Conservation (phyloP, 768 basidiomycete species). For the Mycena rebaudengoi region DNA sequence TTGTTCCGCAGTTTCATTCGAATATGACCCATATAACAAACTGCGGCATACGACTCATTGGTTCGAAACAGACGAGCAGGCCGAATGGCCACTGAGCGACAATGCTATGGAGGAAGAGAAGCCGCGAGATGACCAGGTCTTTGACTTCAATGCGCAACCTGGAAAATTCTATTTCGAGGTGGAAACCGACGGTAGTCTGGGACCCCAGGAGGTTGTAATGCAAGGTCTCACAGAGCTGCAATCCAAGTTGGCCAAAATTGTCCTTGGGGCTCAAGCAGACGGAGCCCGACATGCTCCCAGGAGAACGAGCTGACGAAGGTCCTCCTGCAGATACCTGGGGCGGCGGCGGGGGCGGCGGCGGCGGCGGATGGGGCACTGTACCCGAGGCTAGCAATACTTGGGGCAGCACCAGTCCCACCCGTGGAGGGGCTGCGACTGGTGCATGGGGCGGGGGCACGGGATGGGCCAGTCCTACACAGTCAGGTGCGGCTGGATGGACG, state of each 20-base stretch:
- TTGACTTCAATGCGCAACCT: slow-evolving; percentile 90
- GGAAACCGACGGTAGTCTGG: slow-evolving; percentile 91
- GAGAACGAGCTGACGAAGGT: slow-evolving; percentile 22
- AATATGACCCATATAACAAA: slow-evolving; percentile 98
- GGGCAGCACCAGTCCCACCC: slow-evolving; percentile 21
- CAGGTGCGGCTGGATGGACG: slow-evolving; percentile 65
- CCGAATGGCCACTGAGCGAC: slow-evolving; percentile 91
- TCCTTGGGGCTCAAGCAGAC: slow-evolving; percentile 76
- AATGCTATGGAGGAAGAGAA: slow-evolving; percentile 89
- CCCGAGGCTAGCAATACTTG: no score
- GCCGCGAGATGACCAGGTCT: slow-evolving; percentile 80
- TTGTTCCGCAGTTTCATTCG: slow-evolving; percentile 92
- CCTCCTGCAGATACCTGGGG: slow-evolving; percentile 35
- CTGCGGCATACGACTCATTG: slow-evolving; percentile 95
- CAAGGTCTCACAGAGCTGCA: slow-evolving; percentile 84
- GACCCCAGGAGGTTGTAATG: slow-evolving; percentile 89
- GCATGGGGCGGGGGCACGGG: slow-evolving; percentile 47
- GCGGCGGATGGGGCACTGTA: slow-evolving; percentile 21
- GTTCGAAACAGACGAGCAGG: slow-evolving; percentile 83
- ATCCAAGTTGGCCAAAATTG: slow-evolving; percentile 81
- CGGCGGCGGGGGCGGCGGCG: slow-evolving; percentile 31
- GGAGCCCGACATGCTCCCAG: slow-evolving; percentile 59
- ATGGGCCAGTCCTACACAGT: slow-evolving; percentile 61
- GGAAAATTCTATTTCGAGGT: slow-evolving; percentile 94
- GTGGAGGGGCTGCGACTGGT: slow-evolving; percentile 32